A percentile compares a stretch with the other conserved stretches of the same genome.
Evolutionary conservation across 345 rosid genomes (phyloP).

Genomic region (Eucalyptus melliodora): DNA sequence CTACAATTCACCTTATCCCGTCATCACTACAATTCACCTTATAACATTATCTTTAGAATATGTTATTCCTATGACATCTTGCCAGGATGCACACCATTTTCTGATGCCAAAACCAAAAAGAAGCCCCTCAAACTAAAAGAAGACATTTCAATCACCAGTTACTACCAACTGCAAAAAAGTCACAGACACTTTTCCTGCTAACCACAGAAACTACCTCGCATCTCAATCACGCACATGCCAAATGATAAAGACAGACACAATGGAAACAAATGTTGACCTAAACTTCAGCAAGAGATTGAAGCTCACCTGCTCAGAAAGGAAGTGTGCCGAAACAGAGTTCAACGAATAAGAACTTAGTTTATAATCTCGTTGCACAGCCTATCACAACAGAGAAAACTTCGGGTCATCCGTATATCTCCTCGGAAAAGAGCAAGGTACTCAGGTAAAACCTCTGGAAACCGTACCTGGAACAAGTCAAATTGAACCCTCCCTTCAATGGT

Average conservation of each 20-base stretch:
- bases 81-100: background rate
- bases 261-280: background rate
- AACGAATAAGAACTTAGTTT: constrained; percentile 93
- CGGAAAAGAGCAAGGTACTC: background rate
- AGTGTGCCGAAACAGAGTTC: constrained; percentile 96
- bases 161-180: background rate
- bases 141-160: background rate
- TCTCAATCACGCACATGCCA: background rate
- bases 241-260: background rate
- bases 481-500: constrained; percentile 94
- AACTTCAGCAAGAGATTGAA: background rate
- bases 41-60: background rate
- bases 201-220: background rate
- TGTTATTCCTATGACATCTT: background rate
- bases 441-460: background rate
- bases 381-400: background rate
- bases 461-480: constrained; percentile 96
- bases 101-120: background rate
- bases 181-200: background rate
- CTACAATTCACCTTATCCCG: background rate
- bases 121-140: background rate
- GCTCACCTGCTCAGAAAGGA: constrained; percentile 91
- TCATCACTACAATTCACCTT: background rate
- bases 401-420: background rate
- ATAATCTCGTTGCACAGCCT: constrained; percentile 86